A percentile compares a stretch with the other conserved stretches of the same genome.
phyloP scores from a whole-genome alignment of 225 moss, liverwort and hornwort genomes.

The Bryoerythrophyllum caledonicum region DNA sequence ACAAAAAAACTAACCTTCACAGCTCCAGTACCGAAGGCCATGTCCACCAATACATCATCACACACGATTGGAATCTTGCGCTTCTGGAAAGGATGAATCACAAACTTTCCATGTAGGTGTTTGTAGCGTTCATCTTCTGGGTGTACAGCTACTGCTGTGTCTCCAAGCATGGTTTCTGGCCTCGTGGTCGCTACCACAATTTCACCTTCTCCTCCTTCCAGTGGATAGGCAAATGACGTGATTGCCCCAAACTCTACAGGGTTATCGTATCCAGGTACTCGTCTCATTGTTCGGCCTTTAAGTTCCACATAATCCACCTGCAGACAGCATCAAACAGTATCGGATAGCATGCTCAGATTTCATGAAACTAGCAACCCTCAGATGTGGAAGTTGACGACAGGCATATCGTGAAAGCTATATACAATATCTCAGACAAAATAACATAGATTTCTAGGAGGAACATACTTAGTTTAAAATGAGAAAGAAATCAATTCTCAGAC shows the following conservation, averaged over 20 bases:
- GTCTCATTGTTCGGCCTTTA: constrained; percentile 59
- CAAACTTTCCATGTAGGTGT: constrained; percentile 90
- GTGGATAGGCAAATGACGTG: constrained; percentile 91
- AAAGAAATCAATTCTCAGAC: neutral
- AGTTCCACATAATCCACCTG: constrained; percentile 88
- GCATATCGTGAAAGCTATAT: neutral
- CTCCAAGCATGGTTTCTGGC: constrained; percentile 98
- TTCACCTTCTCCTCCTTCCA: constrained; percentile 79
- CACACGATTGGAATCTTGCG: constrained; percentile 82
- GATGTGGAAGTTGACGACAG: neutral
- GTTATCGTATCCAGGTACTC: constrained; percentile 79
- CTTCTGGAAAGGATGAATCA: constrained; percentile 79
- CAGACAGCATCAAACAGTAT: constrained; percentile 1
- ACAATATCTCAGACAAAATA: neutral
- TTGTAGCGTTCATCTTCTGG: constrained; percentile 80
- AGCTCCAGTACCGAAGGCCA: constrained; percentile 93
- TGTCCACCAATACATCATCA: constrained; percentile 75
- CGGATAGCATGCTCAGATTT: neutral
- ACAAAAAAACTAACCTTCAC: constrained; percentile 65
- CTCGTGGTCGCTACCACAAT: constrained; percentile 94
- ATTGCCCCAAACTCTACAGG: constrained; percentile 88
- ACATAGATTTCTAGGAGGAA: neutral
- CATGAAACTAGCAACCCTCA: neutral
- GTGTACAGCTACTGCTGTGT: constrained; percentile 95
- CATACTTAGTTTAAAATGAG: neutral